Conservation (phyloP, 352 stramenopile species). For the Globisporangium lucens region DNA sequence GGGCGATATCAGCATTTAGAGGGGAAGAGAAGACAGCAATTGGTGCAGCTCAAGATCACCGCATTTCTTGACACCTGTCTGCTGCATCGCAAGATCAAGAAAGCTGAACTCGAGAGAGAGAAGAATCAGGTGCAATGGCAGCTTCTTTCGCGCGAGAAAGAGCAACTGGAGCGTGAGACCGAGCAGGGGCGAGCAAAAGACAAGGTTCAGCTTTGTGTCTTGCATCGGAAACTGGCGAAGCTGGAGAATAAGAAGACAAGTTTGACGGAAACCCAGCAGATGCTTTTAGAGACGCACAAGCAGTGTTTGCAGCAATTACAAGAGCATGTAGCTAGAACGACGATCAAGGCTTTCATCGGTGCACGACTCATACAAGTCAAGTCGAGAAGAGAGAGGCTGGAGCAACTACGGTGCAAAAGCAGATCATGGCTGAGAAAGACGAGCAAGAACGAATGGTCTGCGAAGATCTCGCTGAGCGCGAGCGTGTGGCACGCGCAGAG, state of each 20-base stretch:
- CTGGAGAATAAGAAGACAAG: conserved; percentile 11
- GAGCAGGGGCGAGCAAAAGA: conserved; percentile 22
- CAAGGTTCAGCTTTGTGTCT: conserved; percentile 30
- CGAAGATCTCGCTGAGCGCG: conserved; percentile 32
- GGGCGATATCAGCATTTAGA: conserved; percentile 29
- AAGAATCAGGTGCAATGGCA: conserved; percentile 15
- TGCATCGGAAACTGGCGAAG: conserved; percentile 30
- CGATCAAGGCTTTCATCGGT: conserved; percentile 41
- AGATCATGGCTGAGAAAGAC: conserved; percentile 27
- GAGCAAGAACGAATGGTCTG: conserved; percentile 37
- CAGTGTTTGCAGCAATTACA: conserved; percentile 14
- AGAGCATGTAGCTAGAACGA: conserved; percentile 23
- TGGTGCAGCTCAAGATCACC: conserved; percentile 37
- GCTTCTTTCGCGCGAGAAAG: conserved; percentile 19
- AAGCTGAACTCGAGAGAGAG: conserved; percentile 20
- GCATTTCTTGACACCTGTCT: conserved; percentile 32
- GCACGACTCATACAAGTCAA: conserved; percentile 14
- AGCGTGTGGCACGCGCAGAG: conserved; percentile 13
- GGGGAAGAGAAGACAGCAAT: conserved; percentile 17
- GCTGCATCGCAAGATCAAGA: conserved; percentile 29
- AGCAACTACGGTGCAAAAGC: conserved; percentile 16
- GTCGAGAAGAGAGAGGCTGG: conserved; percentile 15
- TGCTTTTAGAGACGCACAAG: conserved; percentile 19
- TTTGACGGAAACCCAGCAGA: conserved; percentile 2
- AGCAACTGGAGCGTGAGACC: conserved; percentile 16